These are phyloP conservation scores for Laburnicola sp. DNA, from an alignment of 2,329 filamentous ascomycete genomes.

Conservation along the genomic window DNA sequence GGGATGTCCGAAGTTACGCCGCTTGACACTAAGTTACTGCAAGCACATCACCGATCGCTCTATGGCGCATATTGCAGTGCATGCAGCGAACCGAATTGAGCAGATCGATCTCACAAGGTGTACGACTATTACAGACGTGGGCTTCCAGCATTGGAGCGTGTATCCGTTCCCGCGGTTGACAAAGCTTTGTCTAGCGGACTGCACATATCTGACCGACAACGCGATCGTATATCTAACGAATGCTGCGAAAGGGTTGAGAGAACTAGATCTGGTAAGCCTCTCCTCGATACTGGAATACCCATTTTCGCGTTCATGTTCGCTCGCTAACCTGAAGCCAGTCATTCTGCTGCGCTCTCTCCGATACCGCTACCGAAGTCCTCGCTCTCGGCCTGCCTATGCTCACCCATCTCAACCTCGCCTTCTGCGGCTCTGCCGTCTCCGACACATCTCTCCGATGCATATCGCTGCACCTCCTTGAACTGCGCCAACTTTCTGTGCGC, in stretches of 20 bases:
- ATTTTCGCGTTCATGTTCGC: too few species aligned
- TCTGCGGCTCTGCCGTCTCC: constrained; percentile 92
- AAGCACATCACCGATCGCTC: constrained; percentile 97
- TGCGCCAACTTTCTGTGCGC: constrained; percentile 80
- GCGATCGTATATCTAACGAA: constrained; percentile 91
- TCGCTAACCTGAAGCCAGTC: constrained; percentile 55
- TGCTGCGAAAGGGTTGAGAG: constrained; percentile 80
- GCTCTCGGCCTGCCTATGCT: constrained; percentile 86
- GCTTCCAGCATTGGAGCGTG: constrained; percentile 92
- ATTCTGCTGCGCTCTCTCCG: constrained; percentile 95
- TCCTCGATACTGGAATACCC: too few species aligned
- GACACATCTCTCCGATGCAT: constrained; percentile 88
- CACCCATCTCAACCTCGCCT: constrained; percentile 82
- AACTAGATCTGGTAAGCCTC: constrained; percentile 74
- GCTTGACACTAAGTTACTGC: constrained; percentile 90
- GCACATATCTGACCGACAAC: constrained; percentile 94
- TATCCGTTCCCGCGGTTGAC: constrained; percentile 79
- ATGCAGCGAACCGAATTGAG: constrained; percentile 80
- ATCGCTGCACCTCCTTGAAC: constrained; percentile 81
- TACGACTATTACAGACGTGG: constrained; percentile 91
- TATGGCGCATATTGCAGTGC: constrained; percentile 93
- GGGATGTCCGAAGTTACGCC: constrained; percentile 81
- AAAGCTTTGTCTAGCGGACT: constrained; percentile 85
- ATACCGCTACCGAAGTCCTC: constrained; percentile 94
- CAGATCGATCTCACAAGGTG: constrained; percentile 88